phyloP scores from a whole-genome alignment of 2,329 filamentous ascomycete genomes.

The Anthostomella pinea region DNA sequence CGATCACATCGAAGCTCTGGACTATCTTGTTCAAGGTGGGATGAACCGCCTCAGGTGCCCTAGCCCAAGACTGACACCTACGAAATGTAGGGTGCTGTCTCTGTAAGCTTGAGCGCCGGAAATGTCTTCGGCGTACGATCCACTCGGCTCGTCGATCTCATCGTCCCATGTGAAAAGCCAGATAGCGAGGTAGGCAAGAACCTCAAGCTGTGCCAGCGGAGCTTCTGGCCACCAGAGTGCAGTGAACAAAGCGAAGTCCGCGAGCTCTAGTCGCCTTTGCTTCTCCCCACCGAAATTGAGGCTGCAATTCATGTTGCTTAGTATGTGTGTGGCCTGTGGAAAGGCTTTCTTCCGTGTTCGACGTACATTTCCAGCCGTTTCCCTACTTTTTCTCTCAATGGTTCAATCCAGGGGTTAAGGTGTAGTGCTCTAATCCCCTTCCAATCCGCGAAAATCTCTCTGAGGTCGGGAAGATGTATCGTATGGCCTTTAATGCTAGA shows the following conservation, averaged over 20 bases:
- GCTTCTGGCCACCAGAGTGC: slow-evolving; percentile 25
- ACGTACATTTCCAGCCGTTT: slow-evolving; percentile 1
- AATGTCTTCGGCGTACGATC: slow-evolving; percentile 15
- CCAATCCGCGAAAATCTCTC: slow-evolving; percentile 7
- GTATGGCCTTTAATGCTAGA: slow-evolving; percentile 5
- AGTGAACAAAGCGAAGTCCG: slow-evolving; percentile 22
- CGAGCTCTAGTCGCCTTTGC: slow-evolving; percentile 13
- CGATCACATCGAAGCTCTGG: slow-evolving; percentile 20
- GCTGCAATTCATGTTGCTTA: slow-evolving; percentile 2
- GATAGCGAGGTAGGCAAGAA: slow-evolving; percentile 19
- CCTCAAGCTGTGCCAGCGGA: slow-evolving; percentile 13
- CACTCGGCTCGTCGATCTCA: slow-evolving; percentile 21
- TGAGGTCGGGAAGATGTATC: slow-evolving; percentile 7
- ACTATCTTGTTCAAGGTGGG: slow-evolving; percentile 11
- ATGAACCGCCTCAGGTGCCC: not conserved
- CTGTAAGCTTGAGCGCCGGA: slow-evolving; percentile 16
- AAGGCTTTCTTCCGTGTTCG: no score
- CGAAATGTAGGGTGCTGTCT: slow-evolving; percentile 12
- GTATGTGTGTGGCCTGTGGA: no score
- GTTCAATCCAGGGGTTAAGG: slow-evolving; percentile 2
- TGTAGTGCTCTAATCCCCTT: slow-evolving; percentile 1
- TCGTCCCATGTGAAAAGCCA: slow-evolving; percentile 29
- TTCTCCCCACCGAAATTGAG: slow-evolving; percentile 10
- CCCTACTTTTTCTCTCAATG: not conserved
- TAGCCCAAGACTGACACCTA: slow-evolving; percentile 7